These are phyloP conservation scores for Aspergillus alliaceus DNA, from an alignment of 2,329 filamentous ascomycete genomes.

Conservation along the genomic window DNA sequence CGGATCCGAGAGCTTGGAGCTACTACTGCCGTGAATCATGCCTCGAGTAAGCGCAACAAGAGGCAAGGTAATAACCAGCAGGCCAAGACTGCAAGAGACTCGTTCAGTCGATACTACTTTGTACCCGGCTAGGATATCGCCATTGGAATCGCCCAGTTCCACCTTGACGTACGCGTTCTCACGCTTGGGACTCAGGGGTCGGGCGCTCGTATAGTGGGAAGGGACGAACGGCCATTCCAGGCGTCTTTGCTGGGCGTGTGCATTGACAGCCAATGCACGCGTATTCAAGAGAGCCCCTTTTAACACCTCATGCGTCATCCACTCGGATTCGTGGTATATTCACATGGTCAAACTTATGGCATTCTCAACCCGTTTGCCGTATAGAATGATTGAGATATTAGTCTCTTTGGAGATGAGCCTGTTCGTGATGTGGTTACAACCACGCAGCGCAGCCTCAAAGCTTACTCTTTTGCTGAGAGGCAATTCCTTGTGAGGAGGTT, in stretches of 20 bases:
- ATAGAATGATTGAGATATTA: neutral
- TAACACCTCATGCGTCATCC: neutral
- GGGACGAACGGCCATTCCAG: conserved; percentile 1
- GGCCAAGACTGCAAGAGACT: conserved; percentile 2
- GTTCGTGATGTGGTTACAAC: neutral
- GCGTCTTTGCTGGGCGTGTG: neutral
- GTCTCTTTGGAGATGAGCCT: neutral
- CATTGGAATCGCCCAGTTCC: neutral
- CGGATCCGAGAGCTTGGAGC: conserved; percentile 1
- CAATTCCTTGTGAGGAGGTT: neutral
- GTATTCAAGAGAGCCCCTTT: neutral
- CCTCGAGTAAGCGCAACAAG: neutral
- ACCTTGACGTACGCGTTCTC: neutral
- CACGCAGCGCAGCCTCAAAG: conserved; percentile 1
- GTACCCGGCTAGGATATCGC: neutral
- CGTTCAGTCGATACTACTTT: neutral
- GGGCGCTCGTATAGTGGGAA: neutral
- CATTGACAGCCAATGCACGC: conserved; percentile 1
- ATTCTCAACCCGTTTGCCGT: conserved; percentile 4
- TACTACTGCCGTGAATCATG: conserved; percentile 4
- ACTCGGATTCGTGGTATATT: neutral
- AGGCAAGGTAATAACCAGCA: conserved; percentile 1
- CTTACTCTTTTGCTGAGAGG: neutral
- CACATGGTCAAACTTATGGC: conserved; percentile 1
- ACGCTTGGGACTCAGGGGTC: neutral